phyloP scores from a whole-genome alignment of 129 eudicot species.

The Arctium lappa region DNA sequence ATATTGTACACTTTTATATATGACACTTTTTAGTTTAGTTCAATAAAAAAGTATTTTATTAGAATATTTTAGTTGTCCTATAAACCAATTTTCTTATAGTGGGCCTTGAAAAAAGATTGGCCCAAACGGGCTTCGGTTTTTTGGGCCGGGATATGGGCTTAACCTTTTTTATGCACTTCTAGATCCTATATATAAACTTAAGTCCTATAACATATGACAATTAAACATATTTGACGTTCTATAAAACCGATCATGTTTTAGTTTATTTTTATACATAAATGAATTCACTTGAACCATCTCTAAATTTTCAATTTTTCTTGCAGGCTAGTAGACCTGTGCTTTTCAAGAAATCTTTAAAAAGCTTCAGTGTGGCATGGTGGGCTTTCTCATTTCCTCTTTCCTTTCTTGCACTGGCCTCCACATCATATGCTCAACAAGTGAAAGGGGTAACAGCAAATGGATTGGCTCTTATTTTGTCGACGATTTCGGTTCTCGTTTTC shows the following conservation, averaged over 20 bases:
- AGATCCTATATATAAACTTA: too few relatives aligned
- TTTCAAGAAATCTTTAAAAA: slow-evolving; percentile 53
- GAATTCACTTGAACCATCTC: background rate
- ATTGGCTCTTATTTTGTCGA: slow-evolving; percentile 26
- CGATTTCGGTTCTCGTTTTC: slow-evolving; percentile 27
- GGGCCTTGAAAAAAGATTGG: background rate
- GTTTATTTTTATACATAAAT: background rate
- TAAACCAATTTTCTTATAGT: too few relatives aligned
- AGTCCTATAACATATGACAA: background rate
- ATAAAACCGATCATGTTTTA: background rate
- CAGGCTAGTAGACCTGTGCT: slow-evolving; percentile 46
- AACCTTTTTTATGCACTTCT: background rate
- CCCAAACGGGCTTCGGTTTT: background rate
- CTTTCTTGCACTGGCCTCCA: slow-evolving; percentile 44
- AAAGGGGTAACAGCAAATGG: slow-evolving; percentile 19
- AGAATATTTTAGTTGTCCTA: too few relatives aligned
- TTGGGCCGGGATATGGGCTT: background rate
- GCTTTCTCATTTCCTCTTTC: slow-evolving; percentile 58
- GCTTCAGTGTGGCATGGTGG: slow-evolving; percentile 64
- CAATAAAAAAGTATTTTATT: too few relatives aligned
- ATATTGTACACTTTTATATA: too few relatives aligned
- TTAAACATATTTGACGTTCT: background rate
- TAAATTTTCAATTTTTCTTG: background rate
- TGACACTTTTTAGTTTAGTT: too few relatives aligned
- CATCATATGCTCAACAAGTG: slow-evolving; percentile 35